Percentiles rank a stretch among this genome's conserved stretches.
These are phyloP conservation scores for Syzygium aqueum DNA, from an alignment of 345 rosid genomes.

Conservation along the genomic window DNA sequence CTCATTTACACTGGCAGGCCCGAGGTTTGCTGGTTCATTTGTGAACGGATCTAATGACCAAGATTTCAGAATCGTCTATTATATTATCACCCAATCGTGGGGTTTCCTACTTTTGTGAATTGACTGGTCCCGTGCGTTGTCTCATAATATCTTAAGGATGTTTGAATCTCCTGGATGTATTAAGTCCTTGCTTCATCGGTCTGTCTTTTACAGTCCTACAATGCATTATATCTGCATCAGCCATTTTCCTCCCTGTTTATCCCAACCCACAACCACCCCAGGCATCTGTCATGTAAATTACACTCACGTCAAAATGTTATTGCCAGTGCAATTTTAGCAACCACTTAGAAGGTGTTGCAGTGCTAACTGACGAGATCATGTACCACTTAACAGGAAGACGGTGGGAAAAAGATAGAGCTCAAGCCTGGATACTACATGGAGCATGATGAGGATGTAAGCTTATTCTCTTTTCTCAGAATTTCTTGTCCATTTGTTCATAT, in stretches of 20 bases:
- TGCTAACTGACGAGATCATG: background rate
- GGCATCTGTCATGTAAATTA: background rate
- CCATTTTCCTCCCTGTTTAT: background rate
- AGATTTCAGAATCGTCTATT: background rate
- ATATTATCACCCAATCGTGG: background rate
- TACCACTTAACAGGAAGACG: constrained; percentile 57
- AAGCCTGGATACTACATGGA: constrained; percentile 77
- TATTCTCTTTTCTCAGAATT: background rate
- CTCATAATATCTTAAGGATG: background rate
- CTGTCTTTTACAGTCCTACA: background rate
- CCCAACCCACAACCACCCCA: background rate
- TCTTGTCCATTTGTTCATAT: background rate
- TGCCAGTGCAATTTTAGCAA: background rate
- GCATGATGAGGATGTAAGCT: constrained; percentile 73
- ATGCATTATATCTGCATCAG: background rate
- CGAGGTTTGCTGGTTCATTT: too few species aligned
- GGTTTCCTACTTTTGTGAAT: background rate
- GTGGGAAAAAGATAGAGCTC: constrained; percentile 58
- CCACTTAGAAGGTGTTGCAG: background rate
- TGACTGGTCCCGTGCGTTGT: background rate
- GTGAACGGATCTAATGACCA: background rate
- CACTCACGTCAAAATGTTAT: background rate
- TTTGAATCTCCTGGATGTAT: background rate
- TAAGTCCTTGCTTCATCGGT: background rate
- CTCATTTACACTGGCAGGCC: too few species aligned